Base-by-base conservation (phyloP, 768 basidiomycete species). In the Lactarius pseudohatsudake region DNA sequence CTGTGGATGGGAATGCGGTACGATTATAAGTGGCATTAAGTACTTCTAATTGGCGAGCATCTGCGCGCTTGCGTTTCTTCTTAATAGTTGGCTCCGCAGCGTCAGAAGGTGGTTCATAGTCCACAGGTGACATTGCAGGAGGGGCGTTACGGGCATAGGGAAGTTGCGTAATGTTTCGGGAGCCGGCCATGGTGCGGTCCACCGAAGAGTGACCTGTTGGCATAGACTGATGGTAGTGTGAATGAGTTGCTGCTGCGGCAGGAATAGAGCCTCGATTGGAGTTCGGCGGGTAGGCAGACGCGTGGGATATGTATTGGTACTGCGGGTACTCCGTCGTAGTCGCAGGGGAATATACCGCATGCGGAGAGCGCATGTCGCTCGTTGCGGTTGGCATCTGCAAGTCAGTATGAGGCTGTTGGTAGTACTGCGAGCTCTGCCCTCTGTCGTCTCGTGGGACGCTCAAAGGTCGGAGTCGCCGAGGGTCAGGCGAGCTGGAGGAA, bases 41-140 rank as follows among this genome's bases (percentile, higher is more conserved):
- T 34, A 91, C 85, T 74, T 89, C 89, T 66, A 93, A 79, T 72
- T 94, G 92, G 47, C 82, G 82, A 16, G 90, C 88, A 71, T 92
- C 90, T 7, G 91, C 92, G 65, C 91, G 86, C 80, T 91, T 91
- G 76, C 91, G 85, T 77, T 93, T 93, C 81, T 92, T 92, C 81
- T 93, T 94, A 71, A 92, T 86, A 50, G 84, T 80, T n/a, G 89
- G 84, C 61, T 89, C 85, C 40, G 79, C 74, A 43, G 81, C 76
- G 8, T 68, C 67, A 15, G 74, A 62, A 16, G 72, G 72, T 2
- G 66, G 69, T 5, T 71, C 66, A 60, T 71, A 71, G 28, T 71
- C 41, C 15, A 53, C 66, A 34, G 73, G 56, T 22, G 71, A 57
- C 41, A 66, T 58, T 30, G 66, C 53, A 28, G 75, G 72, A 22